Conservation (phyloP, 805 yeast genomes). For the Yamadazyma paraphyllophila region DNA sequence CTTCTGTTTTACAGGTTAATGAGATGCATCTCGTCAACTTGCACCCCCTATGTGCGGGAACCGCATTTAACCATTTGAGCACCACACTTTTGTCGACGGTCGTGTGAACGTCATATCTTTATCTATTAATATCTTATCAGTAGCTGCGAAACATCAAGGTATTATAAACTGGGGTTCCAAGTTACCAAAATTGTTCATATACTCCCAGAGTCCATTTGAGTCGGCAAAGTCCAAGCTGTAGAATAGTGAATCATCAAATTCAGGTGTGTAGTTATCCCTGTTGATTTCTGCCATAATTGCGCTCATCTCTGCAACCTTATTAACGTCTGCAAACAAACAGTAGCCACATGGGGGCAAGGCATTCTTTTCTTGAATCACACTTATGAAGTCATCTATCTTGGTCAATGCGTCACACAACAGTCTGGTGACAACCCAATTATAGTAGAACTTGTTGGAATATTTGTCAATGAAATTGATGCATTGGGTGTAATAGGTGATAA, state of each 20-base stretch:
- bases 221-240: too few relatives aligned
- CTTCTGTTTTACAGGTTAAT: too few relatives aligned
- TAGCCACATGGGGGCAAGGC: neutral
- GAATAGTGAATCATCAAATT: too few relatives aligned
- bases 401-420: neutral
- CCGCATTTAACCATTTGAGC: neutral
- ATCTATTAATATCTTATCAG: slow-evolving; percentile 3
- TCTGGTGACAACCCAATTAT: neutral
- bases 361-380: neutral
- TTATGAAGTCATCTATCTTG: neutral
- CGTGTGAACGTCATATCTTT: neutral
- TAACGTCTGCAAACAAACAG: neutral
- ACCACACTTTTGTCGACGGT: neutral
- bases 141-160: neutral
- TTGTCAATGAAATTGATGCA: neutral
- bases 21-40: neutral
- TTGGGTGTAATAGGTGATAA: neutral
- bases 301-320: neutral
- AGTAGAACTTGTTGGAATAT: neutral
- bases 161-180: too few relatives aligned
- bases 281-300: neutral
- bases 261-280: neutral
- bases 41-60: slow-evolving; percentile 11
- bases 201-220: neutral
- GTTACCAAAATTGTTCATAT: neutral